Evolutionary conservation across 331 rosid species (phyloP).

Genomic region (Saraca asoca): DNA sequence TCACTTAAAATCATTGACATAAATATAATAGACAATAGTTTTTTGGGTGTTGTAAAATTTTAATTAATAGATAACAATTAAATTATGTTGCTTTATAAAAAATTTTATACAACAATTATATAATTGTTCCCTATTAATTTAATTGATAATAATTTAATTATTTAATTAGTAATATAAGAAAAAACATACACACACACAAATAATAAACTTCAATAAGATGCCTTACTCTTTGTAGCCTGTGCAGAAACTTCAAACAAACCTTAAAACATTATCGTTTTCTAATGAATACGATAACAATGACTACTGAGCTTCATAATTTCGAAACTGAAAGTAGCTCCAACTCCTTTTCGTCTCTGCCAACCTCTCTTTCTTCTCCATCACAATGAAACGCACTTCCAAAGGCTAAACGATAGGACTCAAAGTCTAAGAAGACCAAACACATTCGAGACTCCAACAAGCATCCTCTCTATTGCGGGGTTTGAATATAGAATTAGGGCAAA

Average conservation of each 20-base stretch:
- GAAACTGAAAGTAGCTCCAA: conserved; percentile 59
- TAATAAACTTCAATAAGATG: neutral
- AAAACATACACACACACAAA: too few relatives aligned
- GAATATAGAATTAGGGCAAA: conserved; percentile 94
- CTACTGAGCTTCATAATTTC: conserved; percentile 38
- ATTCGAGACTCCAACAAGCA: conserved; percentile 59
- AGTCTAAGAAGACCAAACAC: conserved; percentile 43
- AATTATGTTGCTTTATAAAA: too few relatives aligned
- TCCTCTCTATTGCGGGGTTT: conserved; percentile 76
- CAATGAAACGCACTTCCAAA: neutral
- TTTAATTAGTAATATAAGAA: too few relatives aligned
- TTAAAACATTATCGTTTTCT: too few relatives aligned
- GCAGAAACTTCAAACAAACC: too few relatives aligned
- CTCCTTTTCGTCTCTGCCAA: conserved; percentile 47
- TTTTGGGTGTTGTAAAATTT: too few relatives aligned
- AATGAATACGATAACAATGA: conserved; percentile 20
- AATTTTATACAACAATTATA: too few relatives aligned
- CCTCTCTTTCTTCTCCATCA: conserved; percentile 37
- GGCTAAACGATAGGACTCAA: neutral
- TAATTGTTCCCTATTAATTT: too few relatives aligned
- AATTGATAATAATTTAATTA: too few relatives aligned
- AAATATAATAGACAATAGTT: too few relatives aligned
- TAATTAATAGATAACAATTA: too few relatives aligned
- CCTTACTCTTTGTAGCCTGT: neutral
- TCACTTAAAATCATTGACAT: too few relatives aligned